Evolutionary conservation across 2,329 filamentous ascomycete species (phyloP).

Genomic region (Penicillium freii): DNA sequence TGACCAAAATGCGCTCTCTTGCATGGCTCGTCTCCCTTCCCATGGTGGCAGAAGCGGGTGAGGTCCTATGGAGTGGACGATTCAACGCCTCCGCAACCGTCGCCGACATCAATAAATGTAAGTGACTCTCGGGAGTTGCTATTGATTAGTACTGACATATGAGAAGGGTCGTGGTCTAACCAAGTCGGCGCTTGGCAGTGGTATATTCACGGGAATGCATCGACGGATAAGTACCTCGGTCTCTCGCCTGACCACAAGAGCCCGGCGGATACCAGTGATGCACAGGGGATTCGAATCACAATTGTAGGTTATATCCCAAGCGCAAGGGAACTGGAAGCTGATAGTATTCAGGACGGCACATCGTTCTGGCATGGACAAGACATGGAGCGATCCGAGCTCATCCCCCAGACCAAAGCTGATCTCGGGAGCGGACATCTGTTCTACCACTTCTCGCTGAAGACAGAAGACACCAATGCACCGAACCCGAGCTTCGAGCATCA

Average conservation of each 20-base stretch:
- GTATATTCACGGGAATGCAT: slow-evolving; percentile 67
- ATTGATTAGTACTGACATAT: not conserved
- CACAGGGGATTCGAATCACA: slow-evolving; percentile 66
- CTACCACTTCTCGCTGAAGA: slow-evolving; percentile 71
- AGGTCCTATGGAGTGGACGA: slow-evolving; percentile 29
- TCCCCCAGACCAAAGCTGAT: slow-evolving; percentile 65
- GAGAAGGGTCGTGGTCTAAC: slow-evolving; percentile 63
- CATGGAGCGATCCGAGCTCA: slow-evolving; percentile 72
- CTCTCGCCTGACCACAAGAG: slow-evolving; percentile 63
- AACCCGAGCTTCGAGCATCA: slow-evolving; percentile 66
- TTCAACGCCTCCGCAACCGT: slow-evolving; percentile 27
- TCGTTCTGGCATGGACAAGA: slow-evolving; percentile 70
- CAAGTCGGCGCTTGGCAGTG: slow-evolving; percentile 70
- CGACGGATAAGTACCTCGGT: slow-evolving; percentile 57
- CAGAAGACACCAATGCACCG: slow-evolving; percentile 59
- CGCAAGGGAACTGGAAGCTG: slow-evolving; percentile 21
- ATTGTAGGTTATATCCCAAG: slow-evolving; percentile 49
- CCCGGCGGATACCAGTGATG: slow-evolving; percentile 59
- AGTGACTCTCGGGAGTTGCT: too few relatives aligned
- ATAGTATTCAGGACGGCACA: slow-evolving; percentile 20
- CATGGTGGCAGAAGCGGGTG: slow-evolving; percentile 18
- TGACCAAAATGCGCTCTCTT: not conserved
- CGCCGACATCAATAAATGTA: slow-evolving; percentile 29
- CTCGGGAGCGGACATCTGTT: slow-evolving; percentile 66
- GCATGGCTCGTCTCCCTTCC: slow-evolving; percentile 4